Evolutionary conservation across 768 basidiomycete genomes (phyloP).

Genomic region (Filobasidium floriforme): DNA sequence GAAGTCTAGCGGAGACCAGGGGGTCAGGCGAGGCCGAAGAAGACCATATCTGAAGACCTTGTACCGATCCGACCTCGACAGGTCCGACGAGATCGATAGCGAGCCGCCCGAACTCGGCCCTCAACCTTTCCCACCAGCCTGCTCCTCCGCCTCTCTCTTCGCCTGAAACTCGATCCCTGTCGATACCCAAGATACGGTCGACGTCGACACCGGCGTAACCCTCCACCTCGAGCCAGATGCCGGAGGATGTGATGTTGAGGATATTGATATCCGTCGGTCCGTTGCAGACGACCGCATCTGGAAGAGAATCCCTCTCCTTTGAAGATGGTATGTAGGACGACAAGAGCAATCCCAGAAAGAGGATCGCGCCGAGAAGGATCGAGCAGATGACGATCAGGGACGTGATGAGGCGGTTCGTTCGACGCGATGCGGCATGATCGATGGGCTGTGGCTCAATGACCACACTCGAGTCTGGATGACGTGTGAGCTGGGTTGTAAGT

Average conservation of each 20-base stretch:
- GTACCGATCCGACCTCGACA: constrained; percentile 19
- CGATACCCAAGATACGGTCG: constrained; percentile 36
- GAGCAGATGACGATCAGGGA: constrained; percentile 27
- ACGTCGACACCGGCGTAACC: constrained; percentile 37
- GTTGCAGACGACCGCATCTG: constrained; percentile 33
- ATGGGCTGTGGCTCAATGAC: not conserved
- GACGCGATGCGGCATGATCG: not conserved
- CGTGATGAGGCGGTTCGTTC: constrained; percentile 18
- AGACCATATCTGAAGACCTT: constrained; percentile 23
- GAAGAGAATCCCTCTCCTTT: constrained; percentile 28
- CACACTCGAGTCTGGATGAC: not conserved
- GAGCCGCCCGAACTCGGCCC: constrained; percentile 27
- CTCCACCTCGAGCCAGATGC: constrained; percentile 32
- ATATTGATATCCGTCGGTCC: constrained; percentile 32
- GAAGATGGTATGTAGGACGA: constrained; percentile 35
- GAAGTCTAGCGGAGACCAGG: constrained; percentile 3
- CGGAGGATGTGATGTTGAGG: constrained; percentile 39
- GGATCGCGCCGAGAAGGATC: constrained; percentile 23
- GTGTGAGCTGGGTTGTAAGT: not conserved
- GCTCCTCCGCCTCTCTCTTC: constrained; percentile 32
- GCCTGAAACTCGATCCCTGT: constrained; percentile 18
- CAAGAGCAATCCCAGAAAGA: constrained; percentile 32
- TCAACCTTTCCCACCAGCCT: constrained; percentile 37
- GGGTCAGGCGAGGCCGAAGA: not conserved
- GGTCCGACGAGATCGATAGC: constrained; percentile 3